Base-by-base conservation (phyloP, 2,329 filamentous ascomycete genomes). In the Penicillium sp. region DNA sequence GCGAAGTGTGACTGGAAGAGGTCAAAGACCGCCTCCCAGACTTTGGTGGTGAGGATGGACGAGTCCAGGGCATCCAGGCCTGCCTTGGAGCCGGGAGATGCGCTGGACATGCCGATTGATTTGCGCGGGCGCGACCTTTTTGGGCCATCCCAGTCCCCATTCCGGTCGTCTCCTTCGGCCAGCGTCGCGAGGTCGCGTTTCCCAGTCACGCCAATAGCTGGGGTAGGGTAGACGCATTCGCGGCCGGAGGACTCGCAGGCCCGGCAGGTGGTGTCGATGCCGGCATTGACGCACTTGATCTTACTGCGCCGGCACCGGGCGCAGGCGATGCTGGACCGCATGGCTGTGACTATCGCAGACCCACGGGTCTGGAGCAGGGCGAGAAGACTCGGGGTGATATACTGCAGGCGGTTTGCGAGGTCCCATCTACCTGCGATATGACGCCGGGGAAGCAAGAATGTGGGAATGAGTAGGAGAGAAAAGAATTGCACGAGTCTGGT, bases 261-360 rank as follows among this genome's bases (percentile, higher is more conserved):
- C 63, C 90, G 86, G 78, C 91, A 96, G 15, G 85, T 86, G 15
- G 86, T 88, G 62, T 85, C 84, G 58, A 88, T 84, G 61, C 90
- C 90, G 66, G 85, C 84, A 76, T 95, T 95, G 75, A 91, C 87
- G 78, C 91, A 96, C 77, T 94, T 94, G 73, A 94, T 91, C 78
- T 95, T 96, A 73, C 90, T 92, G 69, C 86, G 86, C 59, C 91
- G 84, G 73, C 91, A 94, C 63, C 86, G 83, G 62, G 86, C 81
- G 76, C 91, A 95, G 50, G 91, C 90, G 71, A 94, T 91, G 70
- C 88, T 91, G 49, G 90, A 92, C 67, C 91, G 85, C 85, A 92
- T 89, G 37, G 37, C 35, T 73, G 53, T 53, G 14, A 41, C 53
- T 45, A 35, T 50, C 42, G 51, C 50, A 63, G 59, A 64, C 59